These are phyloP conservation scores for Camellia granthamiana DNA, from an alignment of 148 eudicot species.

Conservation along the genomic window DNA sequence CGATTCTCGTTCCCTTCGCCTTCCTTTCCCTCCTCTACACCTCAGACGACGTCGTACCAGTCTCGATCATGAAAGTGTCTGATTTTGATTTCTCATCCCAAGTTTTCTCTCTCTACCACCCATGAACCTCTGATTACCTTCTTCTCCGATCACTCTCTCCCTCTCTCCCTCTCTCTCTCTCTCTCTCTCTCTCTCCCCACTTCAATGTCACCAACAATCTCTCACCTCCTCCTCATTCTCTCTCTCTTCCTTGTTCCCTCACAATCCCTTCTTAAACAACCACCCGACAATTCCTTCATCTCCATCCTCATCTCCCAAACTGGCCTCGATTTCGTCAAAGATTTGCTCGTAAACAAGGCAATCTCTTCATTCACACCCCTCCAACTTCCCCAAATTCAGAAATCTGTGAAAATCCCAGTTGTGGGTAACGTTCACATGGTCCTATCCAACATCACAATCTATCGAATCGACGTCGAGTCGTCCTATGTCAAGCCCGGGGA, in stretches of 20 bases:
- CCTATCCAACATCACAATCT: conserved; percentile 57
- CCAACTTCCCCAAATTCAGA: conserved; percentile 53
- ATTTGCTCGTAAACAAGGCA: conserved; percentile 59
- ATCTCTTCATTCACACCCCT: conserved; percentile 76
- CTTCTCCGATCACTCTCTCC: neutral
- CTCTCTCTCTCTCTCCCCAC: neutral
- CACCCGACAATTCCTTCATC: conserved; percentile 46
- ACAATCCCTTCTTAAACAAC: conserved; percentile 30
- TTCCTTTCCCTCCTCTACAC: too few relatives aligned
- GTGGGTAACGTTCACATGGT: conserved; percentile 60
- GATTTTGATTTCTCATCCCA: neutral
- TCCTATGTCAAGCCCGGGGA: conserved; percentile 53
- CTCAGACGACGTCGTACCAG: neutral
- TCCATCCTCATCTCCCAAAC: conserved; percentile 66
- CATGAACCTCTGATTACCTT: neutral
- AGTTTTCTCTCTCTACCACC: neutral
- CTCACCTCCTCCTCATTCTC: conserved; percentile 8
- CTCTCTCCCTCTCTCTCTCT: neutral
- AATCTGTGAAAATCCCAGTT: conserved; percentile 48
- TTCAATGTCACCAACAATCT: conserved; percentile 10
- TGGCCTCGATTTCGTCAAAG: conserved; percentile 76
- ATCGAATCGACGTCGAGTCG: conserved; percentile 46
- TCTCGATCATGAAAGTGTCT: neutral
- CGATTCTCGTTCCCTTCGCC: too few relatives aligned
- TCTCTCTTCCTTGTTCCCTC: conserved; percentile 8